Evolutionary conservation across 1,284 basidiomycete species (phyloP), one percentile per base, ranked within the genome.

Genomic region (Moesziomyces sp.): DNA sequence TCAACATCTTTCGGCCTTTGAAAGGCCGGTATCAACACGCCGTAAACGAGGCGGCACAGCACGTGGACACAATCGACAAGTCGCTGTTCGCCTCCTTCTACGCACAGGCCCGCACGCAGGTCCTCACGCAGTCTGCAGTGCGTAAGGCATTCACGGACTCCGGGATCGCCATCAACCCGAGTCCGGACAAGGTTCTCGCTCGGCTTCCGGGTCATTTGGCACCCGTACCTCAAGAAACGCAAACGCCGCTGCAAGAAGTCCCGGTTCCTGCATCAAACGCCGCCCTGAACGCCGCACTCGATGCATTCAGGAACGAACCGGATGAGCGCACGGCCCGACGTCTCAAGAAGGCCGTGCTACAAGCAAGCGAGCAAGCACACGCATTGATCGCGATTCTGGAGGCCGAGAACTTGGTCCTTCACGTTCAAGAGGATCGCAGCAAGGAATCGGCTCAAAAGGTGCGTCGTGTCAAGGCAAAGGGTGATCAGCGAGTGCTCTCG

Each of bases 81-180:
- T 35, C 50, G 35, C 35, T 45, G 8, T 61, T 61, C 21, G 42
- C 16, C 14, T 50, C 46, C 18, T 49, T 52, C 46, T 49, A 49
- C 28, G 58, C 58, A 21, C 50, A 60, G 38, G 58, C 58, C 53
- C 52, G 42, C 16, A 40, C 42, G 46, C 35, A 49, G 26, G 46
- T 47, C n/a, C 28, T 60, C 19, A 60, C 46, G n/a, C 45, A 40
- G 21, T 3, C n/a, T 4, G 5, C 18, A 35, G 58, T 40, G 1
- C 24, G 30, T 3, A 60, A 60, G 18, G 58, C 58, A 13, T 60
- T 60, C 58, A 33, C 38, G 0, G 46, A 53, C 52, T 44, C 16
- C 4, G 58, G 52, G 2, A 60, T 60, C 3, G 35, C 38, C 5
- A 3, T 48, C 18, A 8, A 40, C 13, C 51, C 58, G 4, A 43